A percentile compares a stretch with the other conserved stretches of the same genome.
Conservation (phyloP, 148 eudicot species). For the Amaranthus palmeri region DNA sequence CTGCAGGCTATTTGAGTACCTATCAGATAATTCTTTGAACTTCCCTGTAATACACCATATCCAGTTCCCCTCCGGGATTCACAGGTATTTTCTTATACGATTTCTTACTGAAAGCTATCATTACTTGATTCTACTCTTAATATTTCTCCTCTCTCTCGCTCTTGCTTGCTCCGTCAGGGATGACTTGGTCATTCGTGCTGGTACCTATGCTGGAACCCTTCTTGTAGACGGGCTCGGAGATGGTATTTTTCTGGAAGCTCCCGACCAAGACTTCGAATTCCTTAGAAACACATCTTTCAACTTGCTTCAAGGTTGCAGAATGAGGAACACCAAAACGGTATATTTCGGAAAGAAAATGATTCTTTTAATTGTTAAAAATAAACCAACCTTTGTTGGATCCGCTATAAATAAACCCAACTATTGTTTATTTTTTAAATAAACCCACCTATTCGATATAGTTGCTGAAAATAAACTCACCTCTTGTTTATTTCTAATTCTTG, state of each 20-base stretch:
- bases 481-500: too few relatives aligned
- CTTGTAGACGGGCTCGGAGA: slow-evolving; percentile 98
- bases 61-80: slow-evolving; percentile 61
- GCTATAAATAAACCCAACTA: too few relatives aligned
- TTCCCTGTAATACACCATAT: slow-evolving; percentile 94
- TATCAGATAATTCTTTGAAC: slow-evolving; percentile 59
- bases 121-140: slow-evolving; percentile 7
- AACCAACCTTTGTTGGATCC: too few relatives aligned
- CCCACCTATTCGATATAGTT: too few relatives aligned
- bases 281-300: slow-evolving; percentile 90
- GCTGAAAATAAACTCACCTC: too few relatives aligned
- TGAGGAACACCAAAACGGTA: slow-evolving; percentile 99
- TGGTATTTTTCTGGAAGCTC: slow-evolving; percentile 83
- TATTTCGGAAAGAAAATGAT: neutral
- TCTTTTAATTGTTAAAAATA: too few relatives aligned
- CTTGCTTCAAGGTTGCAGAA: slow-evolving; percentile 98
- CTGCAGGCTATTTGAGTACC: slow-evolving; percentile 90
- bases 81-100: slow-evolving; percentile 47
- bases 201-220: slow-evolving; percentile 90
- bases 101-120: slow-evolving; percentile 7
- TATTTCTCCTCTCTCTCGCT: slow-evolving; percentile 10
- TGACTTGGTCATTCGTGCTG: slow-evolving; percentile 86
- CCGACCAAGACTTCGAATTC: slow-evolving; percentile 81
- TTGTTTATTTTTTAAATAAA: too few relatives aligned
- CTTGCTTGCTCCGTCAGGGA: slow-evolving; percentile 44